Evolutionary conservation across 345 rosid genomes (phyloP).

Genomic region (Brassica incana): DNA sequence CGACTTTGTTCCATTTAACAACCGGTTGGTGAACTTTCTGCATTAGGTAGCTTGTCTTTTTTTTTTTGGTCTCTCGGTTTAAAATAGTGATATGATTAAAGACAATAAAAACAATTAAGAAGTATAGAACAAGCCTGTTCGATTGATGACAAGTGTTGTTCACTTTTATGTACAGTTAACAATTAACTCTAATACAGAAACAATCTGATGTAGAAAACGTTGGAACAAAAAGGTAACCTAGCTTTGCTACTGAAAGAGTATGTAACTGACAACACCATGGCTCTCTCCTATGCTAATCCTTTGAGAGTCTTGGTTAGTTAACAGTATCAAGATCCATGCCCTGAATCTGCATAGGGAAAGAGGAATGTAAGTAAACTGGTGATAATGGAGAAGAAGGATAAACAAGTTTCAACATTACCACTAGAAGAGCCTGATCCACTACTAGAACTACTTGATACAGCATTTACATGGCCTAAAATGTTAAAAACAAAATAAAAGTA

Average conservation of each 20-base stretch:
- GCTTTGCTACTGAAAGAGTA: slow-evolving; percentile 18
- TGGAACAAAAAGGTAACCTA: slow-evolving; percentile 13
- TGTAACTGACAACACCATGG: slow-evolving; percentile 21
- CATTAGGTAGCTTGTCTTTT: slow-evolving; percentile 30
- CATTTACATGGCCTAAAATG: slow-evolving; percentile 21
- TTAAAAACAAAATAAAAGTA: background rate
- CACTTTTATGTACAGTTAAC: slow-evolving; percentile 34
- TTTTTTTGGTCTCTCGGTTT: background rate
- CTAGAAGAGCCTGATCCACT: slow-evolving; percentile 44
- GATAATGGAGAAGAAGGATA: background rate
- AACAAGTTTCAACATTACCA: slow-evolving; percentile 32
- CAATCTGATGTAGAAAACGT: background rate
- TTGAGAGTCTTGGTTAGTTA: slow-evolving; percentile 31
- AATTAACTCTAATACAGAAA: slow-evolving; percentile 32
- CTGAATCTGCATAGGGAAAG: slow-evolving; percentile 36
- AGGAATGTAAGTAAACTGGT: slow-evolving; percentile 8
- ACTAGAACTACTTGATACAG: slow-evolving; percentile 42
- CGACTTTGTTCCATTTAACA: slow-evolving; percentile 35
- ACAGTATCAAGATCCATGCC: slow-evolving; percentile 33
- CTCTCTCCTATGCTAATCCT: slow-evolving; percentile 35
- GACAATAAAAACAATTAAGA: background rate
- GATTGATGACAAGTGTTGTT: slow-evolving; percentile 18
- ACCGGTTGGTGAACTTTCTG: slow-evolving; percentile 45
- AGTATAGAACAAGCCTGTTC: slow-evolving; percentile 12
- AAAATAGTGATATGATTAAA: background rate